Percentiles rank a stretch among this genome's conserved stretches.
These are phyloP conservation scores for Cantharellus cinnabarinus DNA, from an alignment of 768 basidiomycete species.

Conservation along the genomic window DNA sequence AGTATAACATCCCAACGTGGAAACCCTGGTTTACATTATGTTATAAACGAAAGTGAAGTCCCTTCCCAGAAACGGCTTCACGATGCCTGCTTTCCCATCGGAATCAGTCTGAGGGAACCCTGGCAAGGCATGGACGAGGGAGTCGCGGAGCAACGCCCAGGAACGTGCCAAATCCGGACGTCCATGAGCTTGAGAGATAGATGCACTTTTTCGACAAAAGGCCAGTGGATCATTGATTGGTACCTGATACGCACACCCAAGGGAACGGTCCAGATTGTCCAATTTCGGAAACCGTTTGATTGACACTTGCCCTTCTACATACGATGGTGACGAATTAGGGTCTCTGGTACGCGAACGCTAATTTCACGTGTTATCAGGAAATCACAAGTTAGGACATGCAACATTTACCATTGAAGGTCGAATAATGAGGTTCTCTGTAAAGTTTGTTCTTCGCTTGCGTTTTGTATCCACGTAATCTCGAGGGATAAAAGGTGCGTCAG, in stretches of 20 bases:
- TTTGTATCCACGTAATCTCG: constrained; percentile 4
- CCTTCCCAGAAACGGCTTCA: not conserved
- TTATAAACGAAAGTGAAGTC: not conserved
- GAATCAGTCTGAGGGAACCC: not conserved
- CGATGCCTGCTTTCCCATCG: not conserved
- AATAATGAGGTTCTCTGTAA: constrained; percentile 6
- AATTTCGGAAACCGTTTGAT: constrained; percentile 22
- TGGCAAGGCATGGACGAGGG: constrained; percentile 18
- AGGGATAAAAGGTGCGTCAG: constrained; percentile 3
- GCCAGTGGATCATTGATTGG: constrained; percentile 21
- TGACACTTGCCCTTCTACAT: constrained; percentile 1
- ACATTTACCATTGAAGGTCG: not conserved
- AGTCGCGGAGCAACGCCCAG: constrained; percentile 33
- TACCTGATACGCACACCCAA: constrained; percentile 45
- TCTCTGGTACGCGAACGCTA: constrained; percentile 7
- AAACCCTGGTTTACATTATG: not conserved
- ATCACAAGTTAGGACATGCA: not conserved
- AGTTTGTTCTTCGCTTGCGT: not conserved
- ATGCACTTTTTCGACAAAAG: constrained; percentile 40
- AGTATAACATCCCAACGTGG: constrained; percentile 20
- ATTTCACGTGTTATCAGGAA: not conserved
- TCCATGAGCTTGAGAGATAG: constrained; percentile 34
- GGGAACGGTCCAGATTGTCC: constrained; percentile 30
- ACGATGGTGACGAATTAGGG: not conserved
- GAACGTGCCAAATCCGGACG: constrained; percentile 52